phyloP scores from a whole-genome alignment of 225 moss, liverwort and hornwort species.

The Straminergon stramineum region DNA sequence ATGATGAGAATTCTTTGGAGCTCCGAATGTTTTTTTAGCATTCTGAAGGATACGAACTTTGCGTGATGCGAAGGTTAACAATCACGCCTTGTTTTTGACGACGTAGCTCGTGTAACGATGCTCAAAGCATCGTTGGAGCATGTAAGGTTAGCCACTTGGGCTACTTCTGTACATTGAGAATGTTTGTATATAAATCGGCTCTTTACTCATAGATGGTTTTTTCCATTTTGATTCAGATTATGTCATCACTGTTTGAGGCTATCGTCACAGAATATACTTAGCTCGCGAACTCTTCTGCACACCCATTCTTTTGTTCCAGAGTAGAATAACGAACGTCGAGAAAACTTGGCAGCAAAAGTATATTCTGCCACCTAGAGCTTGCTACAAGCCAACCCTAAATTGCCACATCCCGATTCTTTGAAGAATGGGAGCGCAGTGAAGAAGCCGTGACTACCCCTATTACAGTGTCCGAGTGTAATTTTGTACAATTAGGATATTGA shows the following conservation, averaged over 20 bases:
- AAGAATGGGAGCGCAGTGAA: too few relatives aligned
- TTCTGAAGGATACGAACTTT: neutral
- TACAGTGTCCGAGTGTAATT: neutral
- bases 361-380: too few relatives aligned
- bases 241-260: neutral
- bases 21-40: neutral
- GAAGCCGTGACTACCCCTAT: too few relatives aligned
- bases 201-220: neutral
- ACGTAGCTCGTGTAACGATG: neutral
- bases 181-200: constrained; percentile 13
- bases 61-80: neutral
- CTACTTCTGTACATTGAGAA: constrained; percentile 12
- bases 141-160: neutral
- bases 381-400: too few relatives aligned
- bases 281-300: too few relatives aligned
- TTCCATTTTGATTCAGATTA: neutral
- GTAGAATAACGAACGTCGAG: too few relatives aligned
- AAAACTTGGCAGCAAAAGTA: too few relatives aligned
- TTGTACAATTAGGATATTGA: neutral
- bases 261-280: neutral
- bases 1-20: neutral
- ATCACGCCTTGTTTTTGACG: neutral
- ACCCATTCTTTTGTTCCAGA: too few relatives aligned
- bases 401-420: too few relatives aligned
- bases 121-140: neutral